Evolutionary conservation across 371 early-diverging fungal species (phyloP).

Genomic region (Paraphysoderma sedebokerense): DNA sequence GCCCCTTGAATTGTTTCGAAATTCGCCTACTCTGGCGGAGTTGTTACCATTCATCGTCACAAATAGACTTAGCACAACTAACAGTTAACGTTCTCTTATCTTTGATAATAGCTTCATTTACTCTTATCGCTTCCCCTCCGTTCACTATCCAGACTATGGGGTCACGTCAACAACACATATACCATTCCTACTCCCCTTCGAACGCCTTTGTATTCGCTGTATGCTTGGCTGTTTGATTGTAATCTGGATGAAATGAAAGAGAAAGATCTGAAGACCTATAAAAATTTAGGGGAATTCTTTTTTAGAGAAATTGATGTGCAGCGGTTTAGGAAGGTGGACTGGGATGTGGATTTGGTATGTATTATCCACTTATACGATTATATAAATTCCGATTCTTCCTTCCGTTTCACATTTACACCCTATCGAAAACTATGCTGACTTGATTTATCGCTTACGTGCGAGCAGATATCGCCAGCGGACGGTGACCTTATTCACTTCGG

Average conservation of each 20-base stretch:
- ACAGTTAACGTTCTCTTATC: neutral
- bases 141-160: constrained; percentile 77
- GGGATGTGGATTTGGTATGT: constrained; percentile 37
- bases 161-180: constrained; percentile 58
- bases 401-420: no score
- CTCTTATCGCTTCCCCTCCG: constrained; percentile 74
- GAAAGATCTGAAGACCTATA: constrained; percentile 52
- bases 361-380: neutral
- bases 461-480: constrained; percentile 72
- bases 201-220: constrained; percentile 49
- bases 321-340: constrained; percentile 33
- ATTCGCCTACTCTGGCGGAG: neutral
- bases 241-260: constrained; percentile 84
- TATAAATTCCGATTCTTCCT: no score
- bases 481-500: constrained; percentile 82
- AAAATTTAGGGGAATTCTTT: constrained; percentile 76
- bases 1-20: neutral
- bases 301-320: constrained; percentile 48
- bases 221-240: constrained; percentile 74
- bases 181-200: constrained; percentile 66
- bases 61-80: no score
- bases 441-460: neutral
- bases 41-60: neutral
- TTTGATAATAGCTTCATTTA: constrained; percentile 43
- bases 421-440: no score